Evolutionary conservation across 225 moss, liverwort and hornwort genomes (phyloP).

Genomic region (Polytrichum commune): DNA sequence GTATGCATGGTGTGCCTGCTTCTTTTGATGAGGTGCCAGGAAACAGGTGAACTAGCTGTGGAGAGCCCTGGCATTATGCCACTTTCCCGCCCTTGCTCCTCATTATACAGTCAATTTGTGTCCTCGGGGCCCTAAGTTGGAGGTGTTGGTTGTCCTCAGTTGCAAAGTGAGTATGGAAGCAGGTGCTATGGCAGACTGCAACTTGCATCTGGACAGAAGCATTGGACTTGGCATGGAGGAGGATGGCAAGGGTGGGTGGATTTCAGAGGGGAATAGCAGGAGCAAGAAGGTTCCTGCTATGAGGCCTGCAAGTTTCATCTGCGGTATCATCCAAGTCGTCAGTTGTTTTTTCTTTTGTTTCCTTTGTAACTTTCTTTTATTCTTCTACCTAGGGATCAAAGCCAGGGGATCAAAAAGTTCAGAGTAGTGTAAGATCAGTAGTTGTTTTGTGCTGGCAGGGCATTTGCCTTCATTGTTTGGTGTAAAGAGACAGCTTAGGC

Average conservation of each 20-base stretch:
- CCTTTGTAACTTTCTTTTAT: conserved; percentile 31
- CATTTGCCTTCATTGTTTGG: conserved; percentile 87
- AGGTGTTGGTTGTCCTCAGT: conserved; percentile 48
- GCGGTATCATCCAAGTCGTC: conserved; percentile 40
- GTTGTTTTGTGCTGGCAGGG: conserved; percentile 88
- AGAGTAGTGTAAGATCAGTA: conserved; percentile 83
- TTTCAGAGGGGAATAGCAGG: conserved; percentile 46
- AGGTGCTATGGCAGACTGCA: conserved; percentile 53
- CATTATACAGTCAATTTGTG: conserved; percentile 48
- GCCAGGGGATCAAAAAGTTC: conserved; percentile 29
- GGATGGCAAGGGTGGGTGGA: conserved; percentile 50
- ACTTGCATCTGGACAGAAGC: conserved; percentile 57
- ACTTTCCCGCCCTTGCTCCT: conserved; percentile 54
- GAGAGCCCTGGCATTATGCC: conserved; percentile 45
- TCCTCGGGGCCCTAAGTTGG: conserved; percentile 40
- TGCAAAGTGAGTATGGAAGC: conserved; percentile 55
- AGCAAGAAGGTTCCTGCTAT: conserved; percentile 47
- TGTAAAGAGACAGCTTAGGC: conserved; percentile 70
- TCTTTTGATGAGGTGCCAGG: conserved; percentile 7
- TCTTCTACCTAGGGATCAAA: conserved; percentile 22
- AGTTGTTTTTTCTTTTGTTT: conserved; percentile 28
- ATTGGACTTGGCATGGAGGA: conserved; percentile 40
- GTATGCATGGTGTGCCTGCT: conserved; percentile 11
- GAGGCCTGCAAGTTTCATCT: conserved; percentile 33
- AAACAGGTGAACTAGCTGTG: conserved; percentile 43